Base-by-base conservation (phyloP, 805 yeast genomes). In the Ogataea kodamae region DNA sequence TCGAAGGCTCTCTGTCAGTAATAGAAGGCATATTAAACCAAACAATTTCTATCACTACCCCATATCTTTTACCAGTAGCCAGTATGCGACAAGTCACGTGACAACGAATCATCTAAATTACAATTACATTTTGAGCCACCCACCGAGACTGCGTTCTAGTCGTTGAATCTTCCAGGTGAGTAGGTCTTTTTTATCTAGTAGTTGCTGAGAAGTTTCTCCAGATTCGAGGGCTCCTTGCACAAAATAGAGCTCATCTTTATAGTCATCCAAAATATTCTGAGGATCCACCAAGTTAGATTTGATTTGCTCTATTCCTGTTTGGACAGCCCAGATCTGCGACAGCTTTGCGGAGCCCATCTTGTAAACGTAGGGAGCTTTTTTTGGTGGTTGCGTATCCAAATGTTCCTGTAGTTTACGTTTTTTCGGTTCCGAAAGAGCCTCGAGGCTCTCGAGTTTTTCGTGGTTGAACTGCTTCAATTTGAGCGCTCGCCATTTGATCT, bases 401-500 rank as follows among this genome's bases (percentile, higher is more conserved):
- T 45, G 40, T 10, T 50, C 52, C 5, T 52, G 50, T 3, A 42
- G 28, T 28, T 50, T 50, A 25, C 57, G 44, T 33, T 55, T 56
- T 18, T 39, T 48, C 2, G 40, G 26, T 5, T 36, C 35, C 2
- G 51, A 41, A 13, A 44, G 18, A 3, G 39, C 27, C 2, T 23
- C 15, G 9, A 55, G 25, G 6, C 39, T 35, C 2, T 24, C 24
- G 17, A 54, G n/a, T 11, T 40, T 34, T 9, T 54, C 55, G 32
- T 54, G 57, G 20, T 40, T 48, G 33, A 57, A 59, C 26, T 43
- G 46, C 28, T 49, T 49, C 30, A 58, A 28, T 43, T 59, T 59
- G 48, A 59, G 45, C 1, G 34, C 33, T 5, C 47, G 38, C 57
- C 61, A 59, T 9, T 49, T 42, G 21, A 33, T 30, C 28, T 50